Base-by-base conservation (phyloP, 2,329 filamentous ascomycete genomes). In the Nigrospora oryzae region DNA sequence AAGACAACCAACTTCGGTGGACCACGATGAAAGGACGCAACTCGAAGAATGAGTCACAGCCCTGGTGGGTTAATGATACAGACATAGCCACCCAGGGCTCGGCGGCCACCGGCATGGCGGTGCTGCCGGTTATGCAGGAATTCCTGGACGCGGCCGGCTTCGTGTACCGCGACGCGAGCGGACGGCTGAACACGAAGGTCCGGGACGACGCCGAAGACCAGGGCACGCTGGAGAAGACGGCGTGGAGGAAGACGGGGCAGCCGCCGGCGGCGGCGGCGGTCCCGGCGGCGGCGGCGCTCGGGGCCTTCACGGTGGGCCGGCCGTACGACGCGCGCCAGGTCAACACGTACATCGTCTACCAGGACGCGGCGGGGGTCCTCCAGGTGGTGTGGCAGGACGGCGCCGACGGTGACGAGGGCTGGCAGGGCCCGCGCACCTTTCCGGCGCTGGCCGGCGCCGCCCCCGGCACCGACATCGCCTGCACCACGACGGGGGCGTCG, bases 201-300 rank as follows among this genome's bases (percentile, higher is more conserved):
- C 64, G 62, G 44, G 69, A 75, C 41, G 72, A 75, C 38, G 57
- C 64, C 4, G 56, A 62, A 1, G 56, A 60, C 15, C 77, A 74
- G 6, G 40, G 33, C 40, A 36, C 34, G 34, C 35, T 34, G 13
- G 41, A 49, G 17, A 46, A 47, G 19, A 45, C 45, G 14, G 34
- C 51, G 23, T 50, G 48, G 11, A 46, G 44, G 39, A 44, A 43
- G 33, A 49, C 33, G 32, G 35, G 33, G 32, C 32, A 13, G 19
- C 16, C 11, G n/a, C 8, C 13, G 10, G 7, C 1, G 32, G 33
- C 40, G 17, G 40, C 40, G 16, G 19, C 19, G 10, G 13, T 55
- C 10, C 49, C 51, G 16, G 49, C 43, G 8, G 39, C 42, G 19
- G 42, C 53, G 11, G 41, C 53, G 12, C 47, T 56, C n/a, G 54